Conservation (phyloP, 768 basidiomycete species). For the Ramaria rubella region DNA sequence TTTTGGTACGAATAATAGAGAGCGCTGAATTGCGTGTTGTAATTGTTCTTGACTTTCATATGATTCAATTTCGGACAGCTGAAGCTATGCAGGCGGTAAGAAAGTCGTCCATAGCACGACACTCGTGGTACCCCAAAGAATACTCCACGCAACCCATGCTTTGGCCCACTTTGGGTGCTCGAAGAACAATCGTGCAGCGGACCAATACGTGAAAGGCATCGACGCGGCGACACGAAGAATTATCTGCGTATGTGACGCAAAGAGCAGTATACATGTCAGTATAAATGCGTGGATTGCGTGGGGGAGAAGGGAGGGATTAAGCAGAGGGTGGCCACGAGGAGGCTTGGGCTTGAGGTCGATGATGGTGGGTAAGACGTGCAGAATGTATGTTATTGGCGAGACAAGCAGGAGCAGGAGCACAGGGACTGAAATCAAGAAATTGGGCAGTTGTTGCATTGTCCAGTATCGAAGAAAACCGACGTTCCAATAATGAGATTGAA, state of each 20-base stretch:
- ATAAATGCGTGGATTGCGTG: slow-evolving; percentile 70
- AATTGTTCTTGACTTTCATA: background rate
- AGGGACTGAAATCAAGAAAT: slow-evolving; percentile 76
- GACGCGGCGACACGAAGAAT: slow-evolving; percentile 68
- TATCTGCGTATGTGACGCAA: slow-evolving; percentile 85
- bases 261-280: slow-evolving; percentile 56
- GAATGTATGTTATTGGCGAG: slow-evolving; percentile 34
- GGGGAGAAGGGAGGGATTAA: slow-evolving; percentile 44
- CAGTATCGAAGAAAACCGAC: slow-evolving; percentile 83
- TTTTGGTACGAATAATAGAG: background rate
- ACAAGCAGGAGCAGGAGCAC: slow-evolving; percentile 47
- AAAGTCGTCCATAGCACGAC: slow-evolving; percentile 77
- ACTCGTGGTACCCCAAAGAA: slow-evolving; percentile 67
- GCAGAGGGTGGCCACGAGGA: slow-evolving; percentile 29
- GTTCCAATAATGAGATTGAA: slow-evolving; percentile 84
- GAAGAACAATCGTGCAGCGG: slow-evolving; percentile 59
- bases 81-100: slow-evolving; percentile 76
- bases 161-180: slow-evolving; percentile 30
- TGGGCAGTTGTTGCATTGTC: slow-evolving; percentile 76
- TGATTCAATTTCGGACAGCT: background rate
- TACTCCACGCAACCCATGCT: slow-evolving; percentile 71
- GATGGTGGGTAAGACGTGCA: background rate
- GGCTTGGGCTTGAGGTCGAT: background rate
- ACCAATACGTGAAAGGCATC: slow-evolving; percentile 83
- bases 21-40: background rate